Conservation (phyloP, 805 yeast genomes). For the Starmerella powellii region DNA sequence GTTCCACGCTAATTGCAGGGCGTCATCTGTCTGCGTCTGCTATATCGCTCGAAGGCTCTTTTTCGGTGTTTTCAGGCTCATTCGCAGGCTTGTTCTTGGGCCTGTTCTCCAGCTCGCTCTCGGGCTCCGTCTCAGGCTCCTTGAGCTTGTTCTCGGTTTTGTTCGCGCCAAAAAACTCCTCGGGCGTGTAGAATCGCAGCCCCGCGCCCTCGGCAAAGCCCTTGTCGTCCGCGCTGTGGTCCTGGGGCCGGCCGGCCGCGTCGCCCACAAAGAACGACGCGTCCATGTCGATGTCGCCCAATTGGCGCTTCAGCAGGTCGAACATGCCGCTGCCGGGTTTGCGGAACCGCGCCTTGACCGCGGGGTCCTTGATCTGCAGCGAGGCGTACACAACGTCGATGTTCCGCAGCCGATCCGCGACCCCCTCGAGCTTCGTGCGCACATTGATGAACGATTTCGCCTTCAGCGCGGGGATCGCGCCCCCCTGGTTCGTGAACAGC, state of each 20-base stretch:
- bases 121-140: too few species aligned
- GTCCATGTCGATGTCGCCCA: constrained; percentile 30
- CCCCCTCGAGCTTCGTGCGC: constrained; percentile 21
- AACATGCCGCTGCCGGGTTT: constrained; percentile 80
- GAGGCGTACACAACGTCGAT: constrained; percentile 43
- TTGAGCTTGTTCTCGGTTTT: too few species aligned
- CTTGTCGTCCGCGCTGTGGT: constrained; percentile 70
- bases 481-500: constrained; percentile 81
- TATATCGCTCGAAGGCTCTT: too few species aligned
- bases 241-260: constrained; percentile 77
- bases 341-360: constrained; percentile 20
- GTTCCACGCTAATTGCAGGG: too few species aligned
- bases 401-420: constrained; percentile 3
- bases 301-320: constrained; percentile 37
- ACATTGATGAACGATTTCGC: constrained; percentile 30
- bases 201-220: constrained; percentile 51
- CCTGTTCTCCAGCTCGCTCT: too few species aligned
- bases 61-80: too few species aligned
- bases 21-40: too few species aligned
- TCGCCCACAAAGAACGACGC: constrained; percentile 75
- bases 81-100: too few species aligned
- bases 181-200: constrained; percentile 56
- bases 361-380: constrained; percentile 32
- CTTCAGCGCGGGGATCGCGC: constrained; percentile 34
- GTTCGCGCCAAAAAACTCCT: constrained; percentile 51